Conservation (phyloP, 164 flowering plant species). For the Tetrastigma voinierianum region DNA sequence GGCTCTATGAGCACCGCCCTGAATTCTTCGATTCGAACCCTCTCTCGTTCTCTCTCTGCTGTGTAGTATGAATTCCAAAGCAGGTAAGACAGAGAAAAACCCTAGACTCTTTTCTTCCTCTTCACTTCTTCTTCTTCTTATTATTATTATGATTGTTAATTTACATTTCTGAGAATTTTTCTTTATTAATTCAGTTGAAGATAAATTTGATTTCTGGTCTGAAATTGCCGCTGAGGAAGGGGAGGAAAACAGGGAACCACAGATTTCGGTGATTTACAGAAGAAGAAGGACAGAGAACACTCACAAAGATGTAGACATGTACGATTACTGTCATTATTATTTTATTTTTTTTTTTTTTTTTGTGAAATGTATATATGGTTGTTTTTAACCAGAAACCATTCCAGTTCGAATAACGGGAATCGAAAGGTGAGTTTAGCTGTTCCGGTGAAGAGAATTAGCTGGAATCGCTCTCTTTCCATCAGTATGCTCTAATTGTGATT, state of each 20-base stretch:
- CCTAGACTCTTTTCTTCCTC: neutral
- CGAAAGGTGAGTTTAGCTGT: constrained; percentile 45
- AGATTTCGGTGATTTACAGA: constrained; percentile 37
- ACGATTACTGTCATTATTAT: neutral
- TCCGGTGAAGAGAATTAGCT: constrained; percentile 55
- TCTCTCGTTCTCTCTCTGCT: neutral
- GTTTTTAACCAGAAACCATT: constrained; percentile 34
- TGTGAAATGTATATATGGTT: no score
- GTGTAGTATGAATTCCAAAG: neutral
- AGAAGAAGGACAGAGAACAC: constrained; percentile 31
- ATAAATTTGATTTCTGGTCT: constrained; percentile 45
- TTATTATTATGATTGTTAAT: no score
- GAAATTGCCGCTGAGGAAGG: constrained; percentile 33
- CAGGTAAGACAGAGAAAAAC: constrained; percentile 4
- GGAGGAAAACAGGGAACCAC: constrained; percentile 15
- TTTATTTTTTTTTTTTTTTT: constrained; percentile 5
- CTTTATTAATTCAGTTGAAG: constrained; percentile 15
- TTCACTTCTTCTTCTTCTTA: neutral
- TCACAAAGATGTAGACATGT: constrained; percentile 12
- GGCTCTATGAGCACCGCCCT: neutral
- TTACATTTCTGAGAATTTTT: neutral
- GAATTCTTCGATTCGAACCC: neutral
- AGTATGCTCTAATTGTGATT: constrained; percentile 32
- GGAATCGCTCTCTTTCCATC: constrained; percentile 88
- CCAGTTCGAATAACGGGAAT: constrained; percentile 18